Evolutionary conservation across 1,139 yeast species (phyloP), one percentile per base, ranked within the genome.

Genomic region (Blastobotrys ciferrii): DNA sequence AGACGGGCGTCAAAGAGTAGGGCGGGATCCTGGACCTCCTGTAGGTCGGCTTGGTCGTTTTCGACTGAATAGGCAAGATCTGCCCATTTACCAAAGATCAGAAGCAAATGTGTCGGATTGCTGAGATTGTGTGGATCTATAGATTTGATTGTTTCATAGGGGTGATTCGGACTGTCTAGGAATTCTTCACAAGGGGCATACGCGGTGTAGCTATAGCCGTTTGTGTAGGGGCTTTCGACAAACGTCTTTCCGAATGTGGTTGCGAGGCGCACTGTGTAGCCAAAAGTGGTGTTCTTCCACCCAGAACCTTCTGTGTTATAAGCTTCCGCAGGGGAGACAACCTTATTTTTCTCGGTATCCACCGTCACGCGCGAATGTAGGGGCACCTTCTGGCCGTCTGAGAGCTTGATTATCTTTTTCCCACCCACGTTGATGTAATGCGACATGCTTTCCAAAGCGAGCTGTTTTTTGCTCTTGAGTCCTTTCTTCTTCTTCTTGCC

Each of bases 341-440:
- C 78, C 49, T 76, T 77, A 49, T 75, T 76, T 28, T 77, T 77
- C 47, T 78, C 72, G 28, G 80, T 60, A 60, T 89, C 89, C 1
- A 89, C 88, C 0, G 95, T 87, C 4, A 89, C 96, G 56, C 96
- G 70, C 4, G 85, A 87, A 58, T 85, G 82, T 0, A 80, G 77
- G 1, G 96, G 96, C 1, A 87, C 82, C 53, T 82, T 81, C 52
- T 79, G 80, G 2, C 76, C 70, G 35, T 54, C 71, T n/a, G 51
- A 46, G 50, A 89, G 71, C 61, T 81, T 83, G 35, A 87, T 58
- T 4, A 81, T 73, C 49, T 76, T 69, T 1, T 72, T 69, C 45
- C 73, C 76, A 1, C 97, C 97, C 45, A 88, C 74, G 60, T 87
- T 87, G 43, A 89, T 85, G 60, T 74, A 86, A 56, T 81, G 82